phyloP scores from a whole-genome alignment of 1,139 yeast genomes.

The Protomyces pachydermus region DNA sequence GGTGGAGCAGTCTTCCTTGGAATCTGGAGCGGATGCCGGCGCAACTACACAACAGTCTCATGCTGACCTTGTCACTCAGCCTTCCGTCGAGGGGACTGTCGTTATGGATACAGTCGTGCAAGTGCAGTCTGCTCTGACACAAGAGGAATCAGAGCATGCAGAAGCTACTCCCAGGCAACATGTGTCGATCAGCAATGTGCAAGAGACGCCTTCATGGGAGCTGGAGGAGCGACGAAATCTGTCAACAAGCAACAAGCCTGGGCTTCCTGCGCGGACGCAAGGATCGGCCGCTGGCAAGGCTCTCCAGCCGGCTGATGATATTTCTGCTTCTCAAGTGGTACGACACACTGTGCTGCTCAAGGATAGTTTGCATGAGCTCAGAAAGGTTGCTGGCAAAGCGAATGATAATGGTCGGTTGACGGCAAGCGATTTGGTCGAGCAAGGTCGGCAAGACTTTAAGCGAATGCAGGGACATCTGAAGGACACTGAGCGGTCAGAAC shows the following conservation, averaged over 20 bases:
- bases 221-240: neutral
- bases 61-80: neutral
- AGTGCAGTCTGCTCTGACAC: neutral
- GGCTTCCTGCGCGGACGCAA: neutral
- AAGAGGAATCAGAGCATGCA: neutral
- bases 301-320: neutral
- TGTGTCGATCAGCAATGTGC: neutral
- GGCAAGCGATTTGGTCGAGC: neutral
- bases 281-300: neutral
- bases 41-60: neutral
- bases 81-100: neutral
- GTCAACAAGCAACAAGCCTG: neutral
- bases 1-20: neutral
- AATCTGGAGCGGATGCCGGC: neutral
- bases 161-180: neutral
- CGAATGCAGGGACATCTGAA: neutral
- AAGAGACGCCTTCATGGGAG: neutral
- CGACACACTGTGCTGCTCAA: neutral
- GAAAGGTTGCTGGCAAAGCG: neutral
- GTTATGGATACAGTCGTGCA: neutral
- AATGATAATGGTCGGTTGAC: neutral
- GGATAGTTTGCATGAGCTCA: neutral
- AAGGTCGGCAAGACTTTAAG: neutral
- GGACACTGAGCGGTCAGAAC: neutral
- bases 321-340: neutral